Evolutionary conservation across 2,329 filamentous ascomycete species (phyloP).

Genomic region (Penicillium sp.): DNA sequence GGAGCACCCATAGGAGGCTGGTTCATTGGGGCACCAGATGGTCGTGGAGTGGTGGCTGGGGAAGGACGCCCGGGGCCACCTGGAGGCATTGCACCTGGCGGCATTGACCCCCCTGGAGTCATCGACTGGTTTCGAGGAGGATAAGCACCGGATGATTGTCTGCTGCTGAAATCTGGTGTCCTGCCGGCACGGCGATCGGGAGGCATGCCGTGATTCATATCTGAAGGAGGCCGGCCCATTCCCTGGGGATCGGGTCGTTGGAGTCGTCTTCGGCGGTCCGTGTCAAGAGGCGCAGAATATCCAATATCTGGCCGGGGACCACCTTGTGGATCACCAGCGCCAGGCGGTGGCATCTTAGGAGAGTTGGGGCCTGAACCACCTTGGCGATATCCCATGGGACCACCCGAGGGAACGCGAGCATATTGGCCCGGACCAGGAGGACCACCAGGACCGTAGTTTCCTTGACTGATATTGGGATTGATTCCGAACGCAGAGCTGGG

Average conservation of each 20-base stretch:
- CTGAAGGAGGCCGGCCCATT: conserved; percentile 8
- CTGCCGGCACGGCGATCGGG: conserved; percentile 23
- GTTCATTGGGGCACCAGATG: conserved; percentile 12
- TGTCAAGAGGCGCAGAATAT: conserved; percentile 44
- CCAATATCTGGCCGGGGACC: conserved; percentile 44
- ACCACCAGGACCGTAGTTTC: conserved; percentile 27
- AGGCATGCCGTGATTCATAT: conserved; percentile 4
- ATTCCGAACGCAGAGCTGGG: conserved; percentile 47
- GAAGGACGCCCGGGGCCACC: conserved; percentile 27
- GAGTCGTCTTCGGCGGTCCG: conserved; percentile 36
- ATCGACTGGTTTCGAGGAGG: conserved; percentile 32
- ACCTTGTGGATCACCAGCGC: conserved; percentile 25
- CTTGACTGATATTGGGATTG: conserved; percentile 45
- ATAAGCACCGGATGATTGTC: conserved; percentile 27
- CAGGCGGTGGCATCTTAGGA: conserved; percentile 27
- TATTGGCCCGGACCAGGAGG: conserved; percentile 20
- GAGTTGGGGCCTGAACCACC: conserved; percentile 30
- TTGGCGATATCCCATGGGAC: conserved; percentile 32
- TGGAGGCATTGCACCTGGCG: conserved; percentile 12
- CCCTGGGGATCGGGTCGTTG: conserved; percentile 35
- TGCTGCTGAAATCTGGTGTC: conserved; percentile 26
- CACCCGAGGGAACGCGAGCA: conserved; percentile 14
- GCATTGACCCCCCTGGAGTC: conserved; percentile 24
- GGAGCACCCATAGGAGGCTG: conserved; percentile 12
- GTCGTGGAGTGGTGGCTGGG: conserved; percentile 38